Percentiles rank a stretch among this genome's conserved stretches.
Conservation (phyloP, 2,329 filamentous ascomycete genomes). For the Thermomyces lanuginosus region DNA sequence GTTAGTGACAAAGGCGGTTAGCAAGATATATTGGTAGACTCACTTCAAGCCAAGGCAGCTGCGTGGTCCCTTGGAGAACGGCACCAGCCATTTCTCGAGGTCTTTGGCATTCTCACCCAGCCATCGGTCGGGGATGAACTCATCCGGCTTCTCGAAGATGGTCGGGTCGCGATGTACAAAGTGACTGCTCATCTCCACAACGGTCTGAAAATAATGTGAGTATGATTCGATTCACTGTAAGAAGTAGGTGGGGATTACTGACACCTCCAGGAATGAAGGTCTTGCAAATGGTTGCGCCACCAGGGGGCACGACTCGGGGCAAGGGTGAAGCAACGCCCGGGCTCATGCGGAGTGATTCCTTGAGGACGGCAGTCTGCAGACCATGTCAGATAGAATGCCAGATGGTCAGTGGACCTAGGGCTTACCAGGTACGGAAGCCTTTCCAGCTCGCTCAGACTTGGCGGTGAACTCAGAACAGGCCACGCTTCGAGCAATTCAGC, state of each 20-base stretch:
- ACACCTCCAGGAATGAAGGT: constrained; percentile 11
- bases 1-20: too few species aligned
- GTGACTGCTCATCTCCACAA: constrained; percentile 13
- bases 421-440: constrained; percentile 17
- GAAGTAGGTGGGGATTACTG: constrained; percentile 3
- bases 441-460: constrained; percentile 12
- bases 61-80: constrained; percentile 30
- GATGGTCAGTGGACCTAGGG: not conserved
- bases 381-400: not conserved
- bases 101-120: constrained; percentile 13
- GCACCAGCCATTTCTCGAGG: constrained; percentile 21
- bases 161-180: constrained; percentile 13
- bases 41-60: constrained; percentile 22
- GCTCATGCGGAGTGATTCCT: constrained; percentile 23
- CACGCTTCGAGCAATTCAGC: constrained; percentile 10
- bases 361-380: constrained; percentile 20
- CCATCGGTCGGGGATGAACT: constrained; percentile 30
- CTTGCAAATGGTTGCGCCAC: constrained; percentile 10
- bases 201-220: constrained; percentile 8
- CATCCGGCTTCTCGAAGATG: constrained; percentile 20
- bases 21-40: constrained; percentile 1
- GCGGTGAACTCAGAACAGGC: constrained; percentile 7
- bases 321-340: constrained; percentile 14
- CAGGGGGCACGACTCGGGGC: constrained; percentile 12
- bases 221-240: constrained; percentile 1